Evolutionary conservation across 257 asterid species (phyloP).

Genomic region (Nicotiana tabacum): DNA sequence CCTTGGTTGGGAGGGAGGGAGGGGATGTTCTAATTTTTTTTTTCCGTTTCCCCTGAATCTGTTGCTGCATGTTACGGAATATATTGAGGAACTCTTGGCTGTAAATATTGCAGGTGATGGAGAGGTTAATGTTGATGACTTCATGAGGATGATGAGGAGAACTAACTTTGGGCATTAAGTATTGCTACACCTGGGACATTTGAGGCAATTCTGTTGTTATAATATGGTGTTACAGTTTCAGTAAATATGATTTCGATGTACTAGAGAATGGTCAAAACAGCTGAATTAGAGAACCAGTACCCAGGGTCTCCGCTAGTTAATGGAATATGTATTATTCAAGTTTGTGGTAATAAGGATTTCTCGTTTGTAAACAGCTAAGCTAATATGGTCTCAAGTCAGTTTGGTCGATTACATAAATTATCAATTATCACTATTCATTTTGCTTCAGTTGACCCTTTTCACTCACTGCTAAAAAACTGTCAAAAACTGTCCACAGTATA

Average conservation of each 20-base stretch:
- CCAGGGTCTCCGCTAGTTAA: background rate
- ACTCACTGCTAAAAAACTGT: no score
- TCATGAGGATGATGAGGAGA: slow-evolving; percentile 92
- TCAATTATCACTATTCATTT: no score
- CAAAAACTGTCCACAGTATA: no score
- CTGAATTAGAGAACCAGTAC: background rate
- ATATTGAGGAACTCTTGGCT: background rate
- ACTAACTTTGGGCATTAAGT: slow-evolving; percentile 62
- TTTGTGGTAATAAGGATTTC: background rate
- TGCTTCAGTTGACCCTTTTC: no score
- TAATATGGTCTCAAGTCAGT: no score
- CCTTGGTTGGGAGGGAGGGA: no score
- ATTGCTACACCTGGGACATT: background rate
- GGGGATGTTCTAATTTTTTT: background rate
- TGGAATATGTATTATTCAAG: background rate
- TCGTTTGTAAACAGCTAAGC: background rate
- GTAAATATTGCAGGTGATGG: slow-evolving; percentile 71
- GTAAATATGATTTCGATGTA: background rate
- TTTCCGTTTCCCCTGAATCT: background rate
- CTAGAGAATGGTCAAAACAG: background rate
- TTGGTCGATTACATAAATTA: no score
- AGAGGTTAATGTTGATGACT: slow-evolving; percentile 76
- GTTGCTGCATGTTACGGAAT: background rate
- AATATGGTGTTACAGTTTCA: background rate
- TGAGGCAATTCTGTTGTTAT: background rate